Base-by-base conservation (phyloP, 2,329 filamentous ascomycete genomes). In the Sporothrix variecibatus region DNA sequence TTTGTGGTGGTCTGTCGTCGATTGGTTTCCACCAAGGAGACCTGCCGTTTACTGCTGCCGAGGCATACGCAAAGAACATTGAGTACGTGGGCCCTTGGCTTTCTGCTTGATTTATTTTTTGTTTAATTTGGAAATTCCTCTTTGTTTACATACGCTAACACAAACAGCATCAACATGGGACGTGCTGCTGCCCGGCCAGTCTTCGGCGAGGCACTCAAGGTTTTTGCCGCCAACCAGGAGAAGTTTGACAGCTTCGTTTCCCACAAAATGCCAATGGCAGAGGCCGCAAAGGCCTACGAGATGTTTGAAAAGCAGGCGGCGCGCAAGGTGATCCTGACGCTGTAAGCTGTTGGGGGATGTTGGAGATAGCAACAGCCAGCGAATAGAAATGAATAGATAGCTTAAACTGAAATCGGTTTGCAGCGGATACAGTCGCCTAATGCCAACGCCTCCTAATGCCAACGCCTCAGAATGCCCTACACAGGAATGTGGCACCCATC, bases 111-210 rank as follows among this genome's bases (percentile, higher is more conserved):
- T 58, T 31, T 58, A 2, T 31, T 26, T 28, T 58, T 31, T 40
- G 6, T 38, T 53, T 5, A n/a, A 15, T 28, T 56, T 17, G 1
- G 3, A 34, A n/a, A 23, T 40, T 40, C 28, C 20, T 60, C 23
- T 31, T 56, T 70, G 17, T 56, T 49, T n/a, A 38, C 38, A 12
- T 12, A 15, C 31, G 20, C 69, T 49, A 75, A 91, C 89, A 90
- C 31, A 91, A 20, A 20, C 5, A 74, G 72, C 38, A 58, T 74
- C n/a, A 74, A 74, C 58, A 69, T 71, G 49, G 72, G 72, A 20
- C 72, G 67, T 5, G 53, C 72, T 11, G 60, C 72, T 3, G 67
- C 67, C 2, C 53, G 67, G 1, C 56, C 43, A 9, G 65, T 74
- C 8, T 74, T 74, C 38, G n/a, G 6, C 5, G 72, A 71, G 31